Evolutionary conservation across 495 filamentous ascomycete genomes (phyloP).

Genomic region (Coniosporium apollinis): DNA sequence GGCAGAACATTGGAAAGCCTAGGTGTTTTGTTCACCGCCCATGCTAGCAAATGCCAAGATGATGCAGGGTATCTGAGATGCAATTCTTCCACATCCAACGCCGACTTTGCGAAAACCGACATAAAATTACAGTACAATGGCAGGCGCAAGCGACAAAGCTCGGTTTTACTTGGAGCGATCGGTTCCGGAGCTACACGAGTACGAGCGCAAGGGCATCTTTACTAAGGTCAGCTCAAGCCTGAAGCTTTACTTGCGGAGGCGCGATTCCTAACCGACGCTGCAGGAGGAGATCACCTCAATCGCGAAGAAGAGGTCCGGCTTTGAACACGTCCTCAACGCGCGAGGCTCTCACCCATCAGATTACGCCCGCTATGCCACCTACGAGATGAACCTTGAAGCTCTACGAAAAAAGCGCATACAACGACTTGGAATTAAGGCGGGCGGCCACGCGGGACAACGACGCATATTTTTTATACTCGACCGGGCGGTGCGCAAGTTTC

Average conservation of each 20-base stretch:
- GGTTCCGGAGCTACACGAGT: slow-evolving; percentile 78
- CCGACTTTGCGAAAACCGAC: too few species aligned
- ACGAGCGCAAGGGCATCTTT: slow-evolving; percentile 78
- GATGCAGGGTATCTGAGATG: too few species aligned
- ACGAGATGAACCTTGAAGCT: slow-evolving; percentile 76
- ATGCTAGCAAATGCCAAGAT: too few species aligned
- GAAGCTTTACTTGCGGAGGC: background rate
- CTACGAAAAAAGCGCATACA: slow-evolving; percentile 68
- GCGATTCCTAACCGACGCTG: slow-evolving; percentile 6
- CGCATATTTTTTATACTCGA: slow-evolving; percentile 81
- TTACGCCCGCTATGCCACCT: slow-evolving; percentile 73
- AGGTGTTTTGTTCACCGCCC: too few species aligned
- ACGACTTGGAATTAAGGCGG: slow-evolving; percentile 53
- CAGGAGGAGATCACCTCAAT: slow-evolving; percentile 80
- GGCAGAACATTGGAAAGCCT: too few species aligned
- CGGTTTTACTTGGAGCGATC: slow-evolving; percentile 85
- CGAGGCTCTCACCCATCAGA: slow-evolving; percentile 57
- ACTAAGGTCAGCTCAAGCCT: slow-evolving; percentile 36
- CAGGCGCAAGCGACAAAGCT: slow-evolving; percentile 76
- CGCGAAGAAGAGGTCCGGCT: slow-evolving; percentile 75
- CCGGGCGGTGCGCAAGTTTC: slow-evolving; percentile 71
- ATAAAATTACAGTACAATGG: too few species aligned
- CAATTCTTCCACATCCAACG: too few species aligned
- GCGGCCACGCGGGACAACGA: slow-evolving; percentile 49
- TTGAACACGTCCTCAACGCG: slow-evolving; percentile 77